Evolutionary conservation across 2,329 filamentous ascomycete genomes (phyloP), one percentile per base, ranked within the genome.

Genomic region (Xylariaceae sp.): DNA sequence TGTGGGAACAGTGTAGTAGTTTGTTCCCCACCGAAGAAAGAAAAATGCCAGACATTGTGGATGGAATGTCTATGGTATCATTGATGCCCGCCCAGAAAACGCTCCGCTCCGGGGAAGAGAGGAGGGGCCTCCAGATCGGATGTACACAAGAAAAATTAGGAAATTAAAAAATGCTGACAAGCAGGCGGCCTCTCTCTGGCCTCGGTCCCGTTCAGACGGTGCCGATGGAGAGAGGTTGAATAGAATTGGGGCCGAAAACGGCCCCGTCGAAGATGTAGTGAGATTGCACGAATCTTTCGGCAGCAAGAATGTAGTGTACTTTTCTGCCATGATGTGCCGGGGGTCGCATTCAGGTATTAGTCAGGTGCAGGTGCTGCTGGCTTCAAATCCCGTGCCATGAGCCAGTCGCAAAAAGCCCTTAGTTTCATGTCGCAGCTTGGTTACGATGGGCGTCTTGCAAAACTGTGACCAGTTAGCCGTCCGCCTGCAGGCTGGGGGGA

Each of bases 401-500:
- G 24, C 12, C 5, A 7, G 24, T 13, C n/a, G 24, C 6, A 11
- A 5, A 14, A 26, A 14, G n/a, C 24, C n/a, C 38, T 49, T 49
- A 61, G 35, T 56, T 54, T 32, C 53, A 46, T 24, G 52, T 53
- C 5, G 51, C 49, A 10, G 41, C 49, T 38, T 64, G 59, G 32
- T 33, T 52, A 35, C 56, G 52, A 35, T 64, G 59, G 13, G 63
- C 63, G 32, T 65, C 60, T 53, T 60, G 58, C 12, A 68, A 62
- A 45, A 56, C 64, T 68, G 28, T 8, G 14, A n/a, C 5, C 12
- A 6, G 46, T 63, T 40, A 61, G 57, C 37, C 31, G 4, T 18
- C 3, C 14, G 12, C 17, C 16, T 14, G 3, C 12, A 14, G 21
- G 4, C 18, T 18, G 8, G 17, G 13, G 31, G 10, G 8, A 2